Evolutionary conservation across 2,329 filamentous ascomycete genomes (phyloP), one percentile per base, ranked within the genome.

Genomic region (Aspergillus aculeatus): DNA sequence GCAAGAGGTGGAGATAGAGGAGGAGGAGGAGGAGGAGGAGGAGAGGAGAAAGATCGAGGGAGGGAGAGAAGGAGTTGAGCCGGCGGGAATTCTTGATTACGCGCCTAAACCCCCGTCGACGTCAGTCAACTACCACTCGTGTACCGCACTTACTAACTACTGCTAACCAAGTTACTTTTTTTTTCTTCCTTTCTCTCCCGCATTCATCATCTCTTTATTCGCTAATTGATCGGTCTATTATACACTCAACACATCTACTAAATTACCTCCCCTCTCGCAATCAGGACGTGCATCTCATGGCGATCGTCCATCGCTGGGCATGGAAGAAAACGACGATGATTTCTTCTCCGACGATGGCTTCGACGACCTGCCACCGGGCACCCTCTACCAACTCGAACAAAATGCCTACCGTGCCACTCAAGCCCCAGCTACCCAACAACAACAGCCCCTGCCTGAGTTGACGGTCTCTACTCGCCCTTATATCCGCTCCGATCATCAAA

Each of bases 241-340:
- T 29, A 29, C 26, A 9, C 26, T 35, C 14, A 12, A 16, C 32
- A 16, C 11, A 35, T 35, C 32, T 35, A 44, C 38, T 16, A 19
- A 12, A 5, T 9, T 44, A 19, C 5, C 14, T 19, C 5, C 16
- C 38, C 9, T 44, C 38, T 44, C 5, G 5, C 26, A 29, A 29
- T n/a, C 16, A 44, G 16, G 6, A 44, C 38, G 38, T 44, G 16
- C 16, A 44, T 44, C 38, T 44, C 38, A 76, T 77, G 74, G 74
- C 73, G 66, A 64, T 62, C 63, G 50, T 64, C 53, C 52, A 50
- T 54, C 55, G 24, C 58, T 71, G 76, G 77, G 75, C 69, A 80
- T 80, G 79, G 79, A 79, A 73, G 74, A 75, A 69, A 75, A 74
- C 70, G 78, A 79, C 68, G 77, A 80, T 70, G 78, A 79, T 59